Conservation (phyloP, 2,329 filamentous ascomycete genomes). For the Pestalotiopsis sp. region DNA sequence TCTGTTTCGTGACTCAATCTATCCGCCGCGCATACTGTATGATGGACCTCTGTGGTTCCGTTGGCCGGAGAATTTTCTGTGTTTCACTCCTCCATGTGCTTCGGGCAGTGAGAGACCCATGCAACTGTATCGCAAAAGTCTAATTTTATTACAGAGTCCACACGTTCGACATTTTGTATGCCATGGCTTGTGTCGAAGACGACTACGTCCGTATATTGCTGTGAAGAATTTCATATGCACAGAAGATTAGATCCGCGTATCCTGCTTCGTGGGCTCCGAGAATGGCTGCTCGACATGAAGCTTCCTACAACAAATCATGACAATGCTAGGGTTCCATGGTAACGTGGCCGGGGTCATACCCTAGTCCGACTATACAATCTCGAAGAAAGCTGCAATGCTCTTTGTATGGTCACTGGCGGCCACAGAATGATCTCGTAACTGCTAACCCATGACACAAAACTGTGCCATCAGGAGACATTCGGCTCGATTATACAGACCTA, state of each 20-base stretch:
- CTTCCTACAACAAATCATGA: background rate
- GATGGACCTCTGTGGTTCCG: background rate
- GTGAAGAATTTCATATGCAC: too few relatives aligned
- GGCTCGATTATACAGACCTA: too few relatives aligned
- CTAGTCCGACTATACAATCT: background rate
- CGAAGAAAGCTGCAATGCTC: background rate
- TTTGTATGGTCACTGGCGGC: too few relatives aligned
- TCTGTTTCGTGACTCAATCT: slow-evolving; percentile 5
- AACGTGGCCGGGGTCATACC: background rate
- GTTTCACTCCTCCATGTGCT: slow-evolving; percentile 3
- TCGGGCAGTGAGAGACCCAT: background rate
- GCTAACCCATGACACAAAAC: too few relatives aligned
- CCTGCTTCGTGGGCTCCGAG: background rate
- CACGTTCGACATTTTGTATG: background rate
- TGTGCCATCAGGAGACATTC: too few relatives aligned
- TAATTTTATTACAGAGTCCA: background rate
- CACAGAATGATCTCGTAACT: too few relatives aligned
- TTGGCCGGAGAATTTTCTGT: slow-evolving; percentile 8
- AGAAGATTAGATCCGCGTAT: too few relatives aligned
- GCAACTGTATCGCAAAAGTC: slow-evolving; percentile 5
- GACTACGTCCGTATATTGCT: background rate
- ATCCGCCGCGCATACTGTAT: slow-evolving; percentile 1
- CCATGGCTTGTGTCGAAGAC: background rate
- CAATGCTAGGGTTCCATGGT: background rate
- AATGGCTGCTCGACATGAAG: background rate